Conservation (phyloP, 2,329 filamentous ascomycete genomes). For the Volutella citrinella region DNA sequence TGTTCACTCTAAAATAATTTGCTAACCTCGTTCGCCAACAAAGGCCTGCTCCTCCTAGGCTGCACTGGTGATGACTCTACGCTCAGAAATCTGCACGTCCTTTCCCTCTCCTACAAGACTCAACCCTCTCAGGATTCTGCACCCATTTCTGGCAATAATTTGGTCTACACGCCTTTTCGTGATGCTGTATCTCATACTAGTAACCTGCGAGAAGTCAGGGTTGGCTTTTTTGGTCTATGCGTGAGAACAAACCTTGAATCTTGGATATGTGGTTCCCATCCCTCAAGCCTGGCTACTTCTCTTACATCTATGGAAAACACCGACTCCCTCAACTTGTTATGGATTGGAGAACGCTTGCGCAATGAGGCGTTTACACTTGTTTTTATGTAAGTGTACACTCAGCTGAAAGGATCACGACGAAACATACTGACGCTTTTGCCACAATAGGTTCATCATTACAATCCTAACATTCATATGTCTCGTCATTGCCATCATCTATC, state of each 20-base stretch:
- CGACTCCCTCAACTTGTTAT: slow-evolving; percentile 3
- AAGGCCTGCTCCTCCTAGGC: background rate
- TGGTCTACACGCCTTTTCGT: background rate
- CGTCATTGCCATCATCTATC: background rate
- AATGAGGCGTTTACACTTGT: background rate
- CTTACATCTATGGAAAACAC: background rate
- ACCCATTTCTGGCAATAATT: background rate
- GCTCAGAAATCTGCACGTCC: background rate
- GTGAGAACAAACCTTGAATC: background rate
- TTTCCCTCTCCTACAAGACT: background rate
- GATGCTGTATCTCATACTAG: background rate
- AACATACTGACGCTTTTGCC: too few relatives aligned
- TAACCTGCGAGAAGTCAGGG: slow-evolving; percentile 1
- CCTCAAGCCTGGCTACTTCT: background rate
- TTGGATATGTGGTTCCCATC: background rate
- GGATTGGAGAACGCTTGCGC: background rate
- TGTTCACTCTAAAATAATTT: too few relatives aligned
- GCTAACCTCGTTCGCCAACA: background rate
- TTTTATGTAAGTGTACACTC: background rate
- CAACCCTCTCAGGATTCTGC: background rate
- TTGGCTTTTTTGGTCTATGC: slow-evolving; percentile 1
- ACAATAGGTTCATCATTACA: background rate
- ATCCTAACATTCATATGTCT: background rate
- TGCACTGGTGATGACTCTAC: background rate
- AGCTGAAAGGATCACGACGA: background rate